Evolutionary conservation across 2,329 filamentous ascomycete genomes (phyloP).

Genomic region (Fusarium algeriense): DNA sequence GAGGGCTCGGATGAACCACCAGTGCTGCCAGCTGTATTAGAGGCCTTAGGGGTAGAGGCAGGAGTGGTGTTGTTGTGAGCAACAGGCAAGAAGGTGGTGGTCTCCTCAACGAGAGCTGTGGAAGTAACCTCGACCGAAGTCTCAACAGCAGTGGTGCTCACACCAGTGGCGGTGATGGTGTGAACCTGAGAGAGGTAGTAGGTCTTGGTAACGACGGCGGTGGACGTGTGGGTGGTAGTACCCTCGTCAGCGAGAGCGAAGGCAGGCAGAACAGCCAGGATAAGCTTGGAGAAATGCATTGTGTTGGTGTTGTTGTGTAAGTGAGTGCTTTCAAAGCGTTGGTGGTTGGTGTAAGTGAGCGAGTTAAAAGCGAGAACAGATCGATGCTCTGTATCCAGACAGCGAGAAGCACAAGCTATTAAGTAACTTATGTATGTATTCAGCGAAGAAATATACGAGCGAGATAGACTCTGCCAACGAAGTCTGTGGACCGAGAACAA

Average conservation of each 20-base stretch:
- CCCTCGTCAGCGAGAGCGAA: slow-evolving; percentile 60
- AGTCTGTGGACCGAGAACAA: slow-evolving; percentile 53
- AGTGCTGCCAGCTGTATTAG: slow-evolving; percentile 33
- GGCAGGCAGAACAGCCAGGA: slow-evolving; percentile 65
- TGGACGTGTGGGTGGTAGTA: slow-evolving; percentile 63
- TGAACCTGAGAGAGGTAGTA: slow-evolving; percentile 63
- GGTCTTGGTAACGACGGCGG: slow-evolving; percentile 64
- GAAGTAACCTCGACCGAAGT: slow-evolving; percentile 30
- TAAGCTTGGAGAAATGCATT: slow-evolving; percentile 58
- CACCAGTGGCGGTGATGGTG: slow-evolving; percentile 52
- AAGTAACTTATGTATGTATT: slow-evolving; percentile 27
- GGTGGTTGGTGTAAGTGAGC: slow-evolving; percentile 35
- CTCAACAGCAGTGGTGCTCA: slow-evolving; percentile 50
- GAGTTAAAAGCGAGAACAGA: slow-evolving; percentile 27
- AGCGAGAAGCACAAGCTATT: slow-evolving; percentile 30
- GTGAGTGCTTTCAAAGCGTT: slow-evolving; percentile 44
- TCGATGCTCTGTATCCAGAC: slow-evolving; percentile 49
- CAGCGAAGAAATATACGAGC: slow-evolving; percentile 44
- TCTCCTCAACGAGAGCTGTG: slow-evolving; percentile 30
- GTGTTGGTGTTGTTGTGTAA: slow-evolving; percentile 40
- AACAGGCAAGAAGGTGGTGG: slow-evolving; percentile 33
- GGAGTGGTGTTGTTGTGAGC: slow-evolving; percentile 50
- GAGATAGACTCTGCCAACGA: slow-evolving; percentile 68
- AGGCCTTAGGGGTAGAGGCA: slow-evolving; percentile 38
- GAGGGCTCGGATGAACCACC: slow-evolving; percentile 49